Percentiles rank a stretch among this genome's conserved stretches.
Evolutionary conservation across 2,329 filamentous ascomycete genomes (phyloP).

Genomic region (Cladosporium cucumerinum): DNA sequence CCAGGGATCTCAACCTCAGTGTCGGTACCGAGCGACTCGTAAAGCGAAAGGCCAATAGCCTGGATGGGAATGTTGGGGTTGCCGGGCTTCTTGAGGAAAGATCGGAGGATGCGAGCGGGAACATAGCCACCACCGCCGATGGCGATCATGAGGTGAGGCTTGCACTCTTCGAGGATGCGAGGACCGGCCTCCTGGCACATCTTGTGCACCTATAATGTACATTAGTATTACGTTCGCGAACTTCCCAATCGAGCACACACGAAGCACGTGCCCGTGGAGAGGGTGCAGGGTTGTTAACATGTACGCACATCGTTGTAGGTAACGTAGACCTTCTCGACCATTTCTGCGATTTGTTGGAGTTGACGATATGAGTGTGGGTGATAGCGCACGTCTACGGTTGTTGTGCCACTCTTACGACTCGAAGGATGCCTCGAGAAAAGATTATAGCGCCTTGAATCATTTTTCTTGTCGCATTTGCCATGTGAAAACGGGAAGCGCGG

Average conservation of each 20-base stretch:
- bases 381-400: neutral
- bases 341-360: conserved; percentile 19
- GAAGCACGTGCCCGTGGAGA: conserved; percentile 10
- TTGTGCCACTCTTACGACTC: neutral
- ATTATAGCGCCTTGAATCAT: conserved; percentile 3
- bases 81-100: conserved; percentile 88
- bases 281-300: neutral
- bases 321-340: conserved; percentile 77
- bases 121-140: conserved; percentile 98
- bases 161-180: conserved; percentile 77
- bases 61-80: conserved; percentile 96
- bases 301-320: conserved; percentile 81
- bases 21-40: conserved; percentile 70
- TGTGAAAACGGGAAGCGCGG: neutral
- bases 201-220: conserved; percentile 74
- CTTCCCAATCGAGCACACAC: conserved; percentile 9
- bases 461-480: conserved; percentile 1
- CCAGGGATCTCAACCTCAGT: conserved; percentile 68
- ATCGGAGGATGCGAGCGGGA: conserved; percentile 92
- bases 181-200: conserved; percentile 85
- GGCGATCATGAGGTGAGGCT: conserved; percentile 95
- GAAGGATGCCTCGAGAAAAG: conserved; percentile 1
- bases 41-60: conserved; percentile 95
- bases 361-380: neutral
- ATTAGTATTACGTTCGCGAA: conserved; percentile 2